phyloP scores from a whole-genome alignment of 176 grass and related monocot genomes.

The Oryza coarctata region DNA sequence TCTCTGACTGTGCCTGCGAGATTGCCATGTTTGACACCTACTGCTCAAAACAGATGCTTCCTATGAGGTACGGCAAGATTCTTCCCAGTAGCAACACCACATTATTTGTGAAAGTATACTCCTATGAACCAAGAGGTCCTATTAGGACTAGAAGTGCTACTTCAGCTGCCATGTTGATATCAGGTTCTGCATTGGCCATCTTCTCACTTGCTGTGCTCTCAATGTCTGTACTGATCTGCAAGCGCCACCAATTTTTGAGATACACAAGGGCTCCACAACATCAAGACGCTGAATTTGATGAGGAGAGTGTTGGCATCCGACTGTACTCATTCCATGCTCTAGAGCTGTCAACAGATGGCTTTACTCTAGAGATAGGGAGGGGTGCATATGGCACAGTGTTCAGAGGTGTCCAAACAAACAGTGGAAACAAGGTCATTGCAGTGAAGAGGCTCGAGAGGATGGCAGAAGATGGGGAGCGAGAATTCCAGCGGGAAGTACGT shows the following conservation, averaged over 20 bases:
- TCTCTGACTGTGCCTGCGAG: constrained; percentile 30
- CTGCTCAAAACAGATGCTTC: constrained; percentile 46
- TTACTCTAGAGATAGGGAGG: constrained; percentile 37
- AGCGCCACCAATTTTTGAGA: background rate
- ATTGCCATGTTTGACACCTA: constrained; percentile 32
- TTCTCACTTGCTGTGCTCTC: constrained; percentile 16
- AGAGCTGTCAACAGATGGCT: constrained; percentile 33
- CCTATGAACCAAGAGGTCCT: constrained; percentile 5
- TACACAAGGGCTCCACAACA: constrained; percentile 29
- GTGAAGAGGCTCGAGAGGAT: constrained; percentile 57
- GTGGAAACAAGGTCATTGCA: constrained; percentile 31
- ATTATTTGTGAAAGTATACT: constrained; percentile 43
- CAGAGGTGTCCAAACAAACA: constrained; percentile 20
- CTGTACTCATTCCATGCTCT: constrained; percentile 39
- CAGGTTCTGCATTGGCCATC: constrained; percentile 17
- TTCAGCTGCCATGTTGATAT: constrained; percentile 29
- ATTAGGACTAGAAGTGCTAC: background rate
- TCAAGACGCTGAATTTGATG: background rate
- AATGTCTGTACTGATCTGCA: background rate
- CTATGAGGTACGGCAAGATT: constrained; percentile 39
- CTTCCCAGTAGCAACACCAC: constrained; percentile 34
- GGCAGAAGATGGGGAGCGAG: constrained; percentile 41
- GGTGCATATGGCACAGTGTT: constrained; percentile 43
- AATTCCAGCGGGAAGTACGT: constrained; percentile 49
- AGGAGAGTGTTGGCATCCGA: constrained; percentile 21